These are phyloP conservation scores for Zygosaccharomyces bisporus DNA, from an alignment of 805 yeast genomes.

Conservation along the genomic window DNA sequence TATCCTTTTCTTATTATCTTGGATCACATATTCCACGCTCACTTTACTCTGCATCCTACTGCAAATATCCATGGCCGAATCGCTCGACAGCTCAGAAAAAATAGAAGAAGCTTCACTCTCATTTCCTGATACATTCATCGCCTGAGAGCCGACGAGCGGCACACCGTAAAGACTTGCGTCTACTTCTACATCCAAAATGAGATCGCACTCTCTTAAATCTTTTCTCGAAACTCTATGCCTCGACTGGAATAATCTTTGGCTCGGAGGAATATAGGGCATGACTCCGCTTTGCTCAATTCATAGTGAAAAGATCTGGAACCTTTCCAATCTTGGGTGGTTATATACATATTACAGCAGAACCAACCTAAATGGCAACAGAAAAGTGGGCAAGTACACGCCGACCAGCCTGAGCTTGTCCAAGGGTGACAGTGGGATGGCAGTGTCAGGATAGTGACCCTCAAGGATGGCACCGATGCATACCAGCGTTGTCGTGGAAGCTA, in stretches of 20 bases:
- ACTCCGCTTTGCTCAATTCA: background rate
- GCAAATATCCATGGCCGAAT: conserved; percentile 9
- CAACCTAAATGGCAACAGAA: conserved; percentile 31
- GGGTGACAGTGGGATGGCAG: conserved; percentile 14
- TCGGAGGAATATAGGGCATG: conserved; percentile 17
- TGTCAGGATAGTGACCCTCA: conserved; percentile 27
- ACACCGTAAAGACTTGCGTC: conserved; percentile 16
- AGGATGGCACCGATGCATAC: conserved; percentile 59
- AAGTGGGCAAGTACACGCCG: conserved; percentile 32
- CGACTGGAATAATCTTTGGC: conserved; percentile 17
- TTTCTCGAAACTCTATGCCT: conserved; percentile 20
- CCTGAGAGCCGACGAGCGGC: conserved; percentile 14
- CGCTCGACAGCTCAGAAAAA: conserved; percentile 11
- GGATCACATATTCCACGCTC: conserved; percentile 21
- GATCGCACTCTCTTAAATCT: conserved; percentile 18
- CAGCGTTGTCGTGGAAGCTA: conserved; percentile 76
- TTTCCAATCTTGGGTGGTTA: background rate
- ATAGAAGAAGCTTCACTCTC: conserved; percentile 9
- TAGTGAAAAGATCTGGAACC: background rate
- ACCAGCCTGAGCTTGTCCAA: conserved; percentile 24
- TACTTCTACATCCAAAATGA: conserved; percentile 16
- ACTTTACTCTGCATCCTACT: conserved; percentile 16
- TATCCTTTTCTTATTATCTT: conserved; percentile 19
- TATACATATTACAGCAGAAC: conserved; percentile 2
- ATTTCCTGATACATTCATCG: conserved; percentile 4